Percentiles rank a stretch among this genome's conserved stretches.
Evolutionary conservation across 2,329 filamentous ascomycete species (phyloP).

Genomic region (Penicillium sp.): DNA sequence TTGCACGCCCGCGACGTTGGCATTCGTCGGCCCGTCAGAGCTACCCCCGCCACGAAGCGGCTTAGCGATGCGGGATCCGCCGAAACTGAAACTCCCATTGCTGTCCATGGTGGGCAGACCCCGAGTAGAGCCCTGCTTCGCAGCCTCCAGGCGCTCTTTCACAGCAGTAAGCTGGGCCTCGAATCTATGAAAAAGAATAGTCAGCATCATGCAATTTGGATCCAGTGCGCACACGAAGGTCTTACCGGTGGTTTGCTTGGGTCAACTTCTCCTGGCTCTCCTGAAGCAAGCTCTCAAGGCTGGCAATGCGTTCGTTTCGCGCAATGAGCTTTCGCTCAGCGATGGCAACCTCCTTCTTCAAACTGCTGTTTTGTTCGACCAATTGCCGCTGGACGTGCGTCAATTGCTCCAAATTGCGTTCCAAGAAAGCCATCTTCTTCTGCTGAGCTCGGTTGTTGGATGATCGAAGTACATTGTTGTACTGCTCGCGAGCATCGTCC

Average conservation of each 20-base stretch:
- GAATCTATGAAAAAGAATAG: constrained; percentile 61
- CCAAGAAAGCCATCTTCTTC: constrained; percentile 99
- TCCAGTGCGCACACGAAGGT: constrained; percentile 22
- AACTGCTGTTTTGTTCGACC: constrained; percentile 91
- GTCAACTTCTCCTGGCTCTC: constrained; percentile 99
- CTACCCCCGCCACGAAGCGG: constrained; percentile 55
- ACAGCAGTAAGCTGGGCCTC: constrained; percentile 95
- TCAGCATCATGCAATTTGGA: constrained; percentile 11
- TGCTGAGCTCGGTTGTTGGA: constrained; percentile 98
- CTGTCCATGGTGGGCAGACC: constrained; percentile 67
- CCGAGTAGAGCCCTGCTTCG: constrained; percentile 86
- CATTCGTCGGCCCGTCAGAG: constrained; percentile 34
- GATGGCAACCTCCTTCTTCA: constrained; percentile 99
- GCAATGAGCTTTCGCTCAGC: constrained; percentile 96
- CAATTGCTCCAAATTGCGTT: constrained; percentile 95
- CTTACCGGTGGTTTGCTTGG: constrained; percentile 93
- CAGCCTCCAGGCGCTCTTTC: constrained; percentile 94
- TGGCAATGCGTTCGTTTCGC: constrained; percentile 93
- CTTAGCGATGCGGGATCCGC: constrained; percentile 61
- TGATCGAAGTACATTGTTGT: constrained; percentile 94
- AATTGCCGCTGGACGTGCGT: constrained; percentile 96
- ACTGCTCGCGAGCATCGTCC: constrained; percentile 96
- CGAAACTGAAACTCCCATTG: constrained; percentile 70
- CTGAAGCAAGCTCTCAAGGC: constrained; percentile 84
- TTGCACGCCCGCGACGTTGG: constrained; percentile 51